Evolutionary conservation across 768 basidiomycete genomes (phyloP).

Genomic region (Termitomyces sp.): DNA sequence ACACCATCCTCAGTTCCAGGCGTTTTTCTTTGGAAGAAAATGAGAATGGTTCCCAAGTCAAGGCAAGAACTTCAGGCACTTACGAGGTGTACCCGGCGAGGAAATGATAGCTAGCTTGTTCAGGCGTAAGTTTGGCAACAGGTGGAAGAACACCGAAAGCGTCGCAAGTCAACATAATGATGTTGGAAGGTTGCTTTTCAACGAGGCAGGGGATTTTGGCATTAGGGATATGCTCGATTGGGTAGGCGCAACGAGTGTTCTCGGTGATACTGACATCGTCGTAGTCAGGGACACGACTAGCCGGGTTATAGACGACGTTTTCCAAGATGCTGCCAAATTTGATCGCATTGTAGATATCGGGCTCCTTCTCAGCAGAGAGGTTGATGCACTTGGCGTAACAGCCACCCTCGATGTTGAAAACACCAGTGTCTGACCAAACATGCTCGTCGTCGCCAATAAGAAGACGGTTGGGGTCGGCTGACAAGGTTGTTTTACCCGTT

Average conservation of each 20-base stretch:
- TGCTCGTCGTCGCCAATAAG: conserved; percentile 99
- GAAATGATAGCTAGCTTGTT: conserved; percentile 98
- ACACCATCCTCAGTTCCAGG: conserved; percentile 99
- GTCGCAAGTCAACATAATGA: conserved; percentile 97
- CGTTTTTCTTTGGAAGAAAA: conserved; percentile 63
- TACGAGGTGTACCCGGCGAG: conserved; percentile 93
- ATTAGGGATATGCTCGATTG: conserved; percentile 95
- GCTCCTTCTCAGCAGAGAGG: conserved; percentile 95
- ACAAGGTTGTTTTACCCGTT: conserved; percentile 98
- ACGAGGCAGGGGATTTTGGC: conserved; percentile 91
- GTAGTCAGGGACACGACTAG: conserved; percentile 82
- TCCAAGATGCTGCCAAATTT: conserved; percentile 95
- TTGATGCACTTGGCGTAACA: conserved; percentile 99
- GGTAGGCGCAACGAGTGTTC: conserved; percentile 99
- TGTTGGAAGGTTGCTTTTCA: conserved; percentile 85
- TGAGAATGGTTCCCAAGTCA: not conserved
- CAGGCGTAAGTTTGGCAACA: conserved; percentile 85
- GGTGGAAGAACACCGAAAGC: conserved; percentile 98
- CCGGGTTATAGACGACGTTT: conserved; percentile 95
- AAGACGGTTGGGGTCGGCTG: conserved; percentile 89
- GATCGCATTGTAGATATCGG: conserved; percentile 96
- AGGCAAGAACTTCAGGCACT: conserved; percentile 20
- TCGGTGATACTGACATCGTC: conserved; percentile 96
- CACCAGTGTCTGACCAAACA: conserved; percentile 97
- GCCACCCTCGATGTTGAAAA: conserved; percentile 99